Percentiles rank a stretch among this genome's conserved stretches.
Conservation (phyloP, 768 basidiomycete species). For the Nidularia pulvinata region DNA sequence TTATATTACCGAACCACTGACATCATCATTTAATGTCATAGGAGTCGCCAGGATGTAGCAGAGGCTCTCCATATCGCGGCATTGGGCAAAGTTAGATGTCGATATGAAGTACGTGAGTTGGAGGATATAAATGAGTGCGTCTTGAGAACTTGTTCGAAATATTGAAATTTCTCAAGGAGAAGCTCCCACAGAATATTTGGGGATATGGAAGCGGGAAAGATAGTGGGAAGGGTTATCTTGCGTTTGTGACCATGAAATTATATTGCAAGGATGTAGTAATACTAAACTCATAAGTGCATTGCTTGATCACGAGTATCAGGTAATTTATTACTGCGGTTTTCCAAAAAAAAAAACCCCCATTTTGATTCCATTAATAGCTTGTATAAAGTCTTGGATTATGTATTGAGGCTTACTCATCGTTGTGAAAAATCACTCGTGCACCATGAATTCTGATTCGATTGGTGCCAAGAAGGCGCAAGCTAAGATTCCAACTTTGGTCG, state of each 20-base stretch:
- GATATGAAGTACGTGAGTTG: slow-evolving; percentile 40
- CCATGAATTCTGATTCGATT: too few species aligned
- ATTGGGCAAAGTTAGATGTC: slow-evolving; percentile 62
- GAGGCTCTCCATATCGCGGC: slow-evolving; percentile 76
- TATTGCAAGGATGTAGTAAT: too few species aligned
- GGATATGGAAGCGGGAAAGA: slow-evolving; percentile 17
- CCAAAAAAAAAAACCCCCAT: too few species aligned
- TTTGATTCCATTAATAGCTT: too few species aligned
- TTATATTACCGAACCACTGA: neutral
- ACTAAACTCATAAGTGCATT: too few species aligned
- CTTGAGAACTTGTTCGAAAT: slow-evolving; percentile 1
- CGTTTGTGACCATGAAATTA: neutral
- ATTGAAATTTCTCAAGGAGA: neutral
- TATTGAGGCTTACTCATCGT: too few species aligned
- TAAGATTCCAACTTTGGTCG: too few species aligned
- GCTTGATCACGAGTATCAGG: too few species aligned
- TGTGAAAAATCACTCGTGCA: too few species aligned
- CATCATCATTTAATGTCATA: slow-evolving; percentile 15
- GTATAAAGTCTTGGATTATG: too few species aligned
- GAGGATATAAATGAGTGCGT: slow-evolving; percentile 42
- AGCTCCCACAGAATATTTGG: slow-evolving; percentile 10
- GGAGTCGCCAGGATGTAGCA: slow-evolving; percentile 72
- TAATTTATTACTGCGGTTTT: too few species aligned
- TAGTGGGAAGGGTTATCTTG: slow-evolving; percentile 12
- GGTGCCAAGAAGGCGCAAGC: too few species aligned